Base-by-base conservation (phyloP, 768 basidiomycete genomes). In the Hericium coralloides region DNA sequence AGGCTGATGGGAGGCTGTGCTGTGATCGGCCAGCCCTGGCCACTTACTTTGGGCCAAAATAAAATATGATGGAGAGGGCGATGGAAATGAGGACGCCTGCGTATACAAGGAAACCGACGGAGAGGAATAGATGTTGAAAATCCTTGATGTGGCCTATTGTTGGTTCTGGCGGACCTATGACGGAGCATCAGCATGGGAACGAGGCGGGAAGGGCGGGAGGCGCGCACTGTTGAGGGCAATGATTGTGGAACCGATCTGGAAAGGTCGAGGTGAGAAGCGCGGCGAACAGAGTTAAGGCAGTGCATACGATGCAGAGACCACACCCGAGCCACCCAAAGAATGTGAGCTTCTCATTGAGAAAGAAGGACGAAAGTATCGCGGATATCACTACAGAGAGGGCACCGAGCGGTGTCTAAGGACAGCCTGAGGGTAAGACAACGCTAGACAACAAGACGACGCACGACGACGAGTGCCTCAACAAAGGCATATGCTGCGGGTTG, bases 301-400 rank as follows among this genome's bases (percentile, higher is more conserved):
- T 38, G 72, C 91, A 65, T 64, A 93, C 87, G 66, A 98, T 92
- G 72, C 92, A 95, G 17, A 98, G 79, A 15, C 74, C 81, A 70
- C 94, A 97, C 18, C 94, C 95, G 60, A 98, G 77, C 94, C 95
- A 98, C 51, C 97, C 95, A 68, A 99, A 98, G 72, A 98, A 92
- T 38, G 86, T 89, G 47, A 99, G 80, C 55, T 78, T 91, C 70
- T 98, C 95, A 50, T 95, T 84, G 64, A 99, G 86, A 74, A 98
- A 91, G 61, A 95, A 76, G 31, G 92, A 94, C 7, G 95, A 95
- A 17, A 98, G 74, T 37, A 95, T 88, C 52, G 95, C 94, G 69
- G 87, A 95, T 61, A 98, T 78, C 62, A 99, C 97, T 63, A 99
- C 97, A 18, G 93, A 94, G 55, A 99, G 81, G 8, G 95, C 94